Evolutionary conservation across 441 rosid genomes (phyloP).

Genomic region (Aleurites moluccanus): DNA sequence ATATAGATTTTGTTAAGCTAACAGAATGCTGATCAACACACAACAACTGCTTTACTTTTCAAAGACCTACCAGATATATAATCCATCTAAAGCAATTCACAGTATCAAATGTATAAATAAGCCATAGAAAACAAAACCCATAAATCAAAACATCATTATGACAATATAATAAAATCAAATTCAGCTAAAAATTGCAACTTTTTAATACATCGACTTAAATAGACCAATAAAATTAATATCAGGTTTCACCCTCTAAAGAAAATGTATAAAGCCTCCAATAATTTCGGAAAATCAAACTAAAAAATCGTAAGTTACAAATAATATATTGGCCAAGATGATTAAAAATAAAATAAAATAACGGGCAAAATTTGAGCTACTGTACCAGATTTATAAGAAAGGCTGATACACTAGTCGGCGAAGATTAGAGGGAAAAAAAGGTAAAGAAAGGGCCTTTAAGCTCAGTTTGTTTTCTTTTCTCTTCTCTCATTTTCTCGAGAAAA

Average conservation of each 20-base stretch:
- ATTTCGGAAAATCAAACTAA: constrained; percentile 12
- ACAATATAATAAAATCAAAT: constrained; percentile 5
- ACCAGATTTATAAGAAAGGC: constrained; percentile 27
- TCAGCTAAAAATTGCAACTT: constrained; percentile 3
- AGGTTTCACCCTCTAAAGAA: background rate
- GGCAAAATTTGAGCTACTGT: constrained; percentile 12
- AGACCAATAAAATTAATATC: background rate
- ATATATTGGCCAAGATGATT: background rate
- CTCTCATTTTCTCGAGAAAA: constrained; percentile 35
- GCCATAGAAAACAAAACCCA: constrained; percentile 1
- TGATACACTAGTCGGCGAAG: background rate
- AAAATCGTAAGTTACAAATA: background rate
- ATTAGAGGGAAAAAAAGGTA: background rate
- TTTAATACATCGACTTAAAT: background rate
- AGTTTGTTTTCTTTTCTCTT: constrained; percentile 16
- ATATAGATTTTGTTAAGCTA: background rate
- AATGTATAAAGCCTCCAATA: background rate
- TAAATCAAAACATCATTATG: background rate
- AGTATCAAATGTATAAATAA: background rate
- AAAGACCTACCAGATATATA: background rate
- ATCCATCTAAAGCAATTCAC: background rate
- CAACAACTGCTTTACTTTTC: background rate
- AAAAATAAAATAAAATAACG: background rate
- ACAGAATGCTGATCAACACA: constrained; percentile 5
- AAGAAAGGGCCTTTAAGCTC: constrained; percentile 23